These are phyloP conservation scores for Tetrapyrgos nigripes DNA, from an alignment of 1,284 basidiomycete genomes.

Conservation along the genomic window DNA sequence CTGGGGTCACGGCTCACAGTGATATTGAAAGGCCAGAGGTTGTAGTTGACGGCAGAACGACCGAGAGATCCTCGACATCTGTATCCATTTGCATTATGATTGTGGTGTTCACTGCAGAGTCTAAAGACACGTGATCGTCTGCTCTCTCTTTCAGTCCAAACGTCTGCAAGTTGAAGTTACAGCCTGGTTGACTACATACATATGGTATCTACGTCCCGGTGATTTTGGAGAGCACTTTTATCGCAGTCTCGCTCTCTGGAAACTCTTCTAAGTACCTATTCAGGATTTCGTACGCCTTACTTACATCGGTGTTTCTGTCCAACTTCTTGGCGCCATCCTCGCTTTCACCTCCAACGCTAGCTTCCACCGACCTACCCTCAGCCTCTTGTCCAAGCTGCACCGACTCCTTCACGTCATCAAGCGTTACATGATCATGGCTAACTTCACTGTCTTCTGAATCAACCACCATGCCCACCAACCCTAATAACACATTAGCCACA, in stretches of 20 bases:
- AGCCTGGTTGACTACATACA: neutral
- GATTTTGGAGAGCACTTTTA: neutral
- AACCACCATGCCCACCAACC: conserved; percentile 32
- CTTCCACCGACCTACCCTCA: too few relatives aligned
- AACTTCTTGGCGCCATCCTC: neutral
- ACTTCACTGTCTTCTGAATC: conserved; percentile 24
- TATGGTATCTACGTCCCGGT: neutral
- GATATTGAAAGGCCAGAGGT: conserved; percentile 75
- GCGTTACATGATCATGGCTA: too few relatives aligned
- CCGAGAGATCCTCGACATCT: conserved; percentile 63
- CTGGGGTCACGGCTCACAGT: conserved; percentile 52
- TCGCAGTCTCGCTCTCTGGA: conserved; percentile 27
- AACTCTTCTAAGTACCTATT: conserved; percentile 30
- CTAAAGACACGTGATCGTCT: neutral
- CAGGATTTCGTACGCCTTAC: conserved; percentile 36
- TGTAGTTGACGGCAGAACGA: conserved; percentile 72
- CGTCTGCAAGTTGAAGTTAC: too few relatives aligned
- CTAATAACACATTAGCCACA: conserved; percentile 38
- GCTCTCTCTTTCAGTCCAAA: neutral
- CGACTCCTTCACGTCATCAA: too few relatives aligned
- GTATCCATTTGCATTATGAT: conserved; percentile 78
- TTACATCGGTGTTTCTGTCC: conserved; percentile 19
- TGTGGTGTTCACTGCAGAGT: neutral
- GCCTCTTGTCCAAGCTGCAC: too few relatives aligned
- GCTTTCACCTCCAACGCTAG: neutral